These are phyloP conservation scores for Aspergillus sergii DNA, from an alignment of 2,329 filamentous ascomycete species.

Conservation along the genomic window DNA sequence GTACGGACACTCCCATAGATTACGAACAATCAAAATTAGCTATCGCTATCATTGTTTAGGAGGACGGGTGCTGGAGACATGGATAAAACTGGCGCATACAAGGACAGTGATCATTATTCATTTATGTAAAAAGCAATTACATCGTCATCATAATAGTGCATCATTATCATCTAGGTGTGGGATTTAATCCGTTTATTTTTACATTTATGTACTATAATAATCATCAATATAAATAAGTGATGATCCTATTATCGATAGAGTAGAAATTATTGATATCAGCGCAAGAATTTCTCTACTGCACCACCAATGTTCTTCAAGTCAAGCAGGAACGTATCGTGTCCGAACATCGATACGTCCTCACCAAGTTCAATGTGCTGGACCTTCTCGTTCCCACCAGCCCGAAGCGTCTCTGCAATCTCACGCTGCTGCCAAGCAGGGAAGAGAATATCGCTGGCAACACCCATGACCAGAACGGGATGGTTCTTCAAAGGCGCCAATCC, in stretches of 20 bases:
- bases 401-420: slow-evolving; percentile 84
- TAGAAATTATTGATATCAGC: neutral
- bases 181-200: neutral
- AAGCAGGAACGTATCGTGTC: slow-evolving; percentile 93
- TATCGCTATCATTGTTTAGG: neutral
- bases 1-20: neutral
- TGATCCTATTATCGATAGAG: neutral
- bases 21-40: neutral
- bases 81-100: too few relatives aligned
- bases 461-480: slow-evolving; percentile 84
- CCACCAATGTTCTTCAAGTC: slow-evolving; percentile 92
- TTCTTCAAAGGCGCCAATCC: slow-evolving; percentile 73
- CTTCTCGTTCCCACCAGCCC: slow-evolving; percentile 72
- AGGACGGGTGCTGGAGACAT: neutral
- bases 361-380: slow-evolving; percentile 90
- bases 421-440: slow-evolving; percentile 98
- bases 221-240: neutral
- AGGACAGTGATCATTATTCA: too few relatives aligned
- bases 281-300: slow-evolving; percentile 75
- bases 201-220: neutral
- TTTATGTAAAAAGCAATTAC: neutral
- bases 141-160: neutral
- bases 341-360: slow-evolving; percentile 91
- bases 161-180: neutral
- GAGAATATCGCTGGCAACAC: slow-evolving; percentile 91